These are phyloP conservation scores for Posidonia oceanica DNA, from an alignment of 116 monocot genomes.

Conservation along the genomic window DNA sequence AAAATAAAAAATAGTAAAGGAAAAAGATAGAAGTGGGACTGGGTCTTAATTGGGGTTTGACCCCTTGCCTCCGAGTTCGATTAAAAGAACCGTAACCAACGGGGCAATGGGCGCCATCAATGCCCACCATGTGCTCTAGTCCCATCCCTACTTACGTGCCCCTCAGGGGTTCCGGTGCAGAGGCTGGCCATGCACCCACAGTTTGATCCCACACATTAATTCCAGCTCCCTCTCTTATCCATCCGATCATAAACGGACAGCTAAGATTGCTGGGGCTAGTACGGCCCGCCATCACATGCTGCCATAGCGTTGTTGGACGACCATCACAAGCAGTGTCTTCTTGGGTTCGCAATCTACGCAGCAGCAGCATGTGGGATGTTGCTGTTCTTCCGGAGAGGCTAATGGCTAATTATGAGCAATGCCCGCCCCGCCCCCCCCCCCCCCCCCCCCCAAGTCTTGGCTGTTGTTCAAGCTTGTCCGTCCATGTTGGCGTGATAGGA, in stretches of 20 bases:
- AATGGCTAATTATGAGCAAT: too few species aligned
- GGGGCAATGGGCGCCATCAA: neutral
- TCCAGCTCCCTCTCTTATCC: neutral
- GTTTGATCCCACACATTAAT: neutral
- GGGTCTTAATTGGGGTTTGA: neutral
- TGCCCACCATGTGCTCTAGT: neutral
- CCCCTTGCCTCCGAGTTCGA: neutral
- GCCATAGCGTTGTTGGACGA: too few species aligned
- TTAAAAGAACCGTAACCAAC: neutral
- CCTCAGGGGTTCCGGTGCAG: too few species aligned
- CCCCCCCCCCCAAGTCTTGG: too few species aligned
- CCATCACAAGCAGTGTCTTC: too few species aligned
- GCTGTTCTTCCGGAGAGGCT: too few species aligned
- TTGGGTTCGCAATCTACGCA: too few species aligned
- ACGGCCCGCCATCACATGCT: neutral
- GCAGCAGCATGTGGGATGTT: too few species aligned
- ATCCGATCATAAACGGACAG: neutral
- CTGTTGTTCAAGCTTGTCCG: too few species aligned
- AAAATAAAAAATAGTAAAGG: neutral
- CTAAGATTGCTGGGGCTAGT: neutral
- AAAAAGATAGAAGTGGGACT: neutral
- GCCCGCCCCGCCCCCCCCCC: too few species aligned
- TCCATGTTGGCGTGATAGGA: too few species aligned
- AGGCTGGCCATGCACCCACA: too few species aligned
- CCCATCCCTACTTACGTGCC: conserved; percentile 3